Percentiles rank a stretch among this genome's conserved stretches.
Conservation (phyloP, 139 green algal genomes). For the Coccomyxa sp. region DNA sequence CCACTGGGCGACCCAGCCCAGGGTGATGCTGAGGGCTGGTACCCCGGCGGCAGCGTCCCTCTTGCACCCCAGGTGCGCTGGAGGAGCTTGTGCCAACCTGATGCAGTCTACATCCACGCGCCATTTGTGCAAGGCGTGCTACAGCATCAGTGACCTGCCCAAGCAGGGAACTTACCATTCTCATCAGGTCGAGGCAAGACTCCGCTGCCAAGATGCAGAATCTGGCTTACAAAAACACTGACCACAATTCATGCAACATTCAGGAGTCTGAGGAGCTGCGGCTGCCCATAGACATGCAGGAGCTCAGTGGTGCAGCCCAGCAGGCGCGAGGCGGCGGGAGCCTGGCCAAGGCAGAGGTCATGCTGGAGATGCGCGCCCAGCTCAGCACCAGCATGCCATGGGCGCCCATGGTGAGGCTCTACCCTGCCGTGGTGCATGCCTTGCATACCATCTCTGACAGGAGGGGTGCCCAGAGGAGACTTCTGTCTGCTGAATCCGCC, state of each 20-base stretch:
- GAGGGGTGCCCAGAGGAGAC: not conserved
- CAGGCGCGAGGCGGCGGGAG: not conserved
- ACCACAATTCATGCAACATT: too few relatives aligned
- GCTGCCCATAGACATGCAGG: slow-evolving; percentile 3
- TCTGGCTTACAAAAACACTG: too few relatives aligned
- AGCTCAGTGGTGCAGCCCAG: not conserved
- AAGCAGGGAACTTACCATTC: too few relatives aligned
- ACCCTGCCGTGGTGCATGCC: not conserved
- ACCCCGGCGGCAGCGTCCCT: not conserved
- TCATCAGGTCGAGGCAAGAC: too few relatives aligned
- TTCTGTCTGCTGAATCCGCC: not conserved
- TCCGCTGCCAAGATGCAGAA: too few relatives aligned
- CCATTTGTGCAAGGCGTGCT: too few relatives aligned
- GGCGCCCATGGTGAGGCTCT: slow-evolving; percentile 26
- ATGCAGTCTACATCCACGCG: too few relatives aligned
- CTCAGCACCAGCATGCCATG: slow-evolving; percentile 30
- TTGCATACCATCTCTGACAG: not conserved
- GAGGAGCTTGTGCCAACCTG: too few relatives aligned
- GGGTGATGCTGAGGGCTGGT: slow-evolving; percentile 2
- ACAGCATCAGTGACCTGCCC: too few relatives aligned
- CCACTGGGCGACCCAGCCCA: not conserved
- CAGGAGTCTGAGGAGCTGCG: slow-evolving; percentile 15
- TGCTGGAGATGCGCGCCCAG: slow-evolving; percentile 48
- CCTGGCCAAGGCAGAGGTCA: slow-evolving; percentile 13
- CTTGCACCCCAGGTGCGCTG: slow-evolving; percentile 17